Evolutionary conservation across 108 stramenopile species (phyloP), one percentile per base, ranked within the genome.

Genomic region (Fistulifera pelliculosa): DNA sequence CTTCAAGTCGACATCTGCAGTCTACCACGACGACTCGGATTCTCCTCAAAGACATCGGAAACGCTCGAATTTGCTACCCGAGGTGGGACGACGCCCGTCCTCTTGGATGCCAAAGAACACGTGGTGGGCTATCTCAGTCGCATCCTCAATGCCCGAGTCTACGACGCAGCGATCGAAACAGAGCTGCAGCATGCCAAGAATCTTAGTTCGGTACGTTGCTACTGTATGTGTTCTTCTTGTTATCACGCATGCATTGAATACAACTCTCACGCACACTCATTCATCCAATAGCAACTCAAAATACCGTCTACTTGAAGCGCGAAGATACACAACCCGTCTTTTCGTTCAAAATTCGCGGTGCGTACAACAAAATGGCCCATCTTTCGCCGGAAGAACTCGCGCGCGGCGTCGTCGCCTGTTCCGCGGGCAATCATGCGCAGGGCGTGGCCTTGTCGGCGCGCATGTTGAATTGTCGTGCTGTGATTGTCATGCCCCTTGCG

Each of bases 381-480:
- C 64, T 95, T 27, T 58, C 90, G 13, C 38, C 27, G 15, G 65
- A 65, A 1, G 63, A 84, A 41, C 65, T 93, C 28, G 60, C 60
- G 7, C 44, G 60, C 24, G 97, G 97, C 18, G 90, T 98, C 24
- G 96, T 98, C 18, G 94, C 96, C 0, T 98, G 97, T 69, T 93
- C 85, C 15, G 94, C 97, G 16, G 97, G 97, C 10, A 98, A 98
- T 69, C 97, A 98, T 64, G 97, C 97, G 0, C 97, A 98, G 56
- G 97, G 97, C 43, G 96, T 98, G 1, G 97, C 97, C 1, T 60
- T 93, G 44, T 86, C 90, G 10, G 90, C 96, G 24, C 62, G 63
- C 24, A 83, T 74, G 72, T 66, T 96, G 49, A 70, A 74, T 7
- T 83, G 90, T 44, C 75, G 76, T 17, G 96, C 97, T 1, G 76